These are phyloP conservation scores for Phaeosphaeria sp. DNA, from an alignment of 2,329 filamentous ascomycete genomes.

Conservation along the genomic window DNA sequence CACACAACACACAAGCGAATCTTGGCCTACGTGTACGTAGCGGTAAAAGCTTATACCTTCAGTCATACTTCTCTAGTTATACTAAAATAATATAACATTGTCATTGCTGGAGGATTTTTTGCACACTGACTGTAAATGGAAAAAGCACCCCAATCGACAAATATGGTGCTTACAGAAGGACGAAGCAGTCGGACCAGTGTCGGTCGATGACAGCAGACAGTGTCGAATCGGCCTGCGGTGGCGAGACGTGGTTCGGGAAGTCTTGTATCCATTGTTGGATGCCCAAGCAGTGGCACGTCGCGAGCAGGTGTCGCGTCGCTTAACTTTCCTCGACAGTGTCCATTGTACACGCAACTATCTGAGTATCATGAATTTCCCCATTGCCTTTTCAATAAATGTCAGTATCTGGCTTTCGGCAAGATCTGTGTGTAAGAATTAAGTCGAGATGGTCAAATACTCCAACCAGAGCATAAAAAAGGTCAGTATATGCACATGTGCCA, in stretches of 20 bases:
- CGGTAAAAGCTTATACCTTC: constrained; percentile 19
- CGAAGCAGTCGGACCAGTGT: not conserved
- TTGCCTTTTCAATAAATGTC: not conserved
- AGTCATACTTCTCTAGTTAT: constrained; percentile 4
- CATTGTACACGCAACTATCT: not conserved
- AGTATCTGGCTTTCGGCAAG: not conserved
- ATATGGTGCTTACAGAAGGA: not conserved
- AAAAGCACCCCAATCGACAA: not conserved
- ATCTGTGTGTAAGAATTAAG: no score
- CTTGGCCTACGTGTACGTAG: constrained; percentile 42
- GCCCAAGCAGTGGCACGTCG: not conserved
- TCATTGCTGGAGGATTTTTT: not conserved
- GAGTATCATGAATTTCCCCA: not conserved
- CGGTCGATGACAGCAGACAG: not conserved
- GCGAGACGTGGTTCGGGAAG: not conserved
- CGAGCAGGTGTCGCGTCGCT: not conserved
- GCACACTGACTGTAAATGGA: not conserved
- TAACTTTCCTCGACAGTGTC: not conserved
- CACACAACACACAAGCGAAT: constrained; percentile 30
- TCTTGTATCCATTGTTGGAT: not conserved
- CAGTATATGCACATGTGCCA: no score
- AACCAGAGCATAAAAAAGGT: no score
- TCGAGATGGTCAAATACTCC: no score
- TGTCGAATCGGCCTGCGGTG: not conserved
- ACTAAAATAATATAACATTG: not conserved